phyloP scores from a whole-genome alignment of 2,329 filamentous ascomycete species.

The Ploettnerulaceae sp. region DNA sequence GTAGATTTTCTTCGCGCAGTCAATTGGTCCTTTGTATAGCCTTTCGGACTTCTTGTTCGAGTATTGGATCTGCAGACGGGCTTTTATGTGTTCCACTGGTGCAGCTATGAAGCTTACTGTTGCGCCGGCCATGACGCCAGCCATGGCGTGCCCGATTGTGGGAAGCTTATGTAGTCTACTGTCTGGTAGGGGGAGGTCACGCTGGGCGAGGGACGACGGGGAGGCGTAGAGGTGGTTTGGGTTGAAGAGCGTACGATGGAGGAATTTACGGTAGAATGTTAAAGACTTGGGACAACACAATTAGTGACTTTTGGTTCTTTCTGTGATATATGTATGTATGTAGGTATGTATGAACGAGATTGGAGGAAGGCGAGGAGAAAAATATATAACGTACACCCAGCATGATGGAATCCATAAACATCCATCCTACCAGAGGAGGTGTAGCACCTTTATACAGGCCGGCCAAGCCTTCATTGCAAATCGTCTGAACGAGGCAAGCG shows the following conservation, averaged over 20 bases:
- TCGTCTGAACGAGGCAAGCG: conserved; percentile 77
- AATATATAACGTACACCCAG: conserved; percentile 52
- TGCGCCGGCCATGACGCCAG: conserved; percentile 78
- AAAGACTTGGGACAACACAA: too few species aligned
- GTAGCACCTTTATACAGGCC: conserved; percentile 94
- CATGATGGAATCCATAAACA: conserved; percentile 95
- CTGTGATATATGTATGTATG: too few species aligned
- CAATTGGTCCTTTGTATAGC: conserved; percentile 80
- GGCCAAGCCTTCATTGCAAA: conserved; percentile 76
- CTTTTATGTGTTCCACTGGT: conserved; percentile 93
- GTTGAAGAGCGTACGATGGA: conserved; percentile 76
- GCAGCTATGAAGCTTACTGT: conserved; percentile 92
- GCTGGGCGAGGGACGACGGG: conserved; percentile 20
- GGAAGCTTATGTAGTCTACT: conserved; percentile 53
- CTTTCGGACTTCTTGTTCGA: conserved; percentile 70
- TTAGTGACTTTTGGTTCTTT: too few species aligned
- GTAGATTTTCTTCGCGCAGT: conserved; percentile 70
- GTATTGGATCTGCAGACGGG: conserved; percentile 91
- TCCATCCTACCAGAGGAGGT: conserved; percentile 91
- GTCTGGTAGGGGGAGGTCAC: conserved; percentile 24
- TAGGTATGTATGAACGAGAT: too few species aligned
- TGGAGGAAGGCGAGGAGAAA: background rate
- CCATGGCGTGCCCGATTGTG: conserved; percentile 76
- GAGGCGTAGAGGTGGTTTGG: conserved; percentile 37
- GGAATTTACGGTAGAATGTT: conserved; percentile 79